These are phyloP conservation scores for Calonectria pauciramosa DNA, from an alignment of 2,329 filamentous ascomycete genomes.

Conservation along the genomic window DNA sequence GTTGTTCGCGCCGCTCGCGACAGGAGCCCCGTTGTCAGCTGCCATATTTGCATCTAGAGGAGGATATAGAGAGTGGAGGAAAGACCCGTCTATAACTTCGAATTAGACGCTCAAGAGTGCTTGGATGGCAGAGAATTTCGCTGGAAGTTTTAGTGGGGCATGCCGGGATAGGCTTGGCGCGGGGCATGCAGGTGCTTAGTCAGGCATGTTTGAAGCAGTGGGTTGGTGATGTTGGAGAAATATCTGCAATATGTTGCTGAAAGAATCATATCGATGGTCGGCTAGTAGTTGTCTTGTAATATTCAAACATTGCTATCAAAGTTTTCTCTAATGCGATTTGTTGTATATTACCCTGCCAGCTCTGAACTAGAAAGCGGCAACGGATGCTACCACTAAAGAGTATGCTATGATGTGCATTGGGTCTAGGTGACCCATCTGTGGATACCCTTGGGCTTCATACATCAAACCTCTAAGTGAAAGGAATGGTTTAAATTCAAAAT, in stretches of 20 bases:
- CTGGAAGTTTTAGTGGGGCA: conserved; percentile 27
- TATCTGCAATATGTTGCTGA: background rate
- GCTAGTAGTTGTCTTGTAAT: background rate
- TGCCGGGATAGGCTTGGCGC: conserved; percentile 11
- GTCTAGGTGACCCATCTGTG: background rate
- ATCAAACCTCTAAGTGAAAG: background rate
- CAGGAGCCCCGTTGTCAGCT: conserved; percentile 47
- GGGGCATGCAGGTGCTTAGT: conserved; percentile 19
- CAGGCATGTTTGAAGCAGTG: background rate
- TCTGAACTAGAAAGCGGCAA: background rate
- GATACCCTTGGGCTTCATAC: background rate
- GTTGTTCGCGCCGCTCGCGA: conserved; percentile 40
- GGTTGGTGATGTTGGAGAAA: background rate
- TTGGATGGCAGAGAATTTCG: conserved; percentile 34
- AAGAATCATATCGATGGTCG: background rate
- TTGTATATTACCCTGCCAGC: background rate
- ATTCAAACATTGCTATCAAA: background rate
- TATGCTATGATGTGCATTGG: background rate
- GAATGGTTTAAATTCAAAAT: background rate
- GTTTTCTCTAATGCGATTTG: fast-evolving
- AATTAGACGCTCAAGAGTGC: conserved; percentile 19
- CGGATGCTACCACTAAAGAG: background rate
- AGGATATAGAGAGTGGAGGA: conserved; percentile 1
- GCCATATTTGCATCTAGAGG: conserved; percentile 51
- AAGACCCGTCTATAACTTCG: conserved; percentile 1